phyloP scores from a whole-genome alignment of 345 rosid genomes.

The Boechera divaricarpa region DNA sequence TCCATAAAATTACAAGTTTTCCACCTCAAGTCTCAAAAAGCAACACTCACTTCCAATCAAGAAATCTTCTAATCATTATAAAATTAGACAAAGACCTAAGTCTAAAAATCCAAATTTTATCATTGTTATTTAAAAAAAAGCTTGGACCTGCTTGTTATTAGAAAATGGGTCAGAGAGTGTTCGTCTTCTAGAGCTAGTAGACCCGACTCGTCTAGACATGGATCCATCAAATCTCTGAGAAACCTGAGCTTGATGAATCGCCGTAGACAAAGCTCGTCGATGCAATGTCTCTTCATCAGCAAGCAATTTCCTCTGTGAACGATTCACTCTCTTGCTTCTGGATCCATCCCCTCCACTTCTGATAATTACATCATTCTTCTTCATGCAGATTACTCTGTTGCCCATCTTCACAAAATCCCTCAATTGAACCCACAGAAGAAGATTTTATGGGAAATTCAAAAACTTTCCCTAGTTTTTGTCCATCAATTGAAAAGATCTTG shows the following conservation, averaged over 20 bases:
- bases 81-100: not conserved
- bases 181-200: slow-evolving; percentile 69
- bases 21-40: too few species aligned
- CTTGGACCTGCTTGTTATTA: slow-evolving; percentile 66
- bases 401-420: slow-evolving; percentile 61
- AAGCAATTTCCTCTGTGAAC: slow-evolving; percentile 81
- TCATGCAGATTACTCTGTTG: slow-evolving; percentile 69
- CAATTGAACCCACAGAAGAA: not conserved
- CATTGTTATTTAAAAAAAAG: not conserved
- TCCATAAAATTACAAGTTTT: not conserved
- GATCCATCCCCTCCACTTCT: slow-evolving; percentile 57
- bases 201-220: slow-evolving; percentile 84
- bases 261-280: slow-evolving; percentile 88
- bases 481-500: not conserved
- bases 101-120: slow-evolving; percentile 6
- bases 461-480: not conserved
- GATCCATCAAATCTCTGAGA: slow-evolving; percentile 96
- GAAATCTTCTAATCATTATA: not conserved
- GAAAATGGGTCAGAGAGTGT: slow-evolving; percentile 65
- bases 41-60: not conserved
- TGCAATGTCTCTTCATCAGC: slow-evolving; percentile 87
- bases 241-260: slow-evolving; percentile 73
- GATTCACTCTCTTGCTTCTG: slow-evolving; percentile 76
- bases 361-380: slow-evolving; percentile 58
- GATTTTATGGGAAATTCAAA: not conserved